Base-by-base conservation (phyloP, 140 eudicot genomes). In the Stevia rebaudiana region DNA sequence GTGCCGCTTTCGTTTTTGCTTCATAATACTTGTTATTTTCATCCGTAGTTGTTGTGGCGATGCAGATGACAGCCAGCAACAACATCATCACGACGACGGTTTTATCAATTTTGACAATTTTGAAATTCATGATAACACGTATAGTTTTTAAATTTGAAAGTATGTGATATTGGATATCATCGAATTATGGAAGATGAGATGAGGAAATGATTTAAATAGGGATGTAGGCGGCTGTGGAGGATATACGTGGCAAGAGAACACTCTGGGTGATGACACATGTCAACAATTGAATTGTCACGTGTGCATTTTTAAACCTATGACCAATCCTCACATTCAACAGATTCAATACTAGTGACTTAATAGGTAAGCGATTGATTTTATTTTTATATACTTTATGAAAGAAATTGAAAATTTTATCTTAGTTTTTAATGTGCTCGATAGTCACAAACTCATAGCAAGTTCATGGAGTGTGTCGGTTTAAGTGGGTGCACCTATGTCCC, bases 21-120 rank as follows among this genome's bases (percentile, higher is more conserved):
- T 72, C 78, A 12, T 78, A 79, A 6, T 50, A 43, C 55, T 72
- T 60, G 6, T 31, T 24, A 16, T 61, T 40, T 6, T 53, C 59
- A 33, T 44, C 44, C 1, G 23, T 35, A 2, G 62, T 72, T 4
- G 63, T 13, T 3, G 40, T 33, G 41, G 50, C 44, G 49, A 7
- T 35, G 50, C 65, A 28, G 6, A 61, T 12, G 30, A 42, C 61
- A 7, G 66, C 60, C 11, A 73, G 21, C 42, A 73, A 21, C 51
- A 73, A 55, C 66, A 64, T 11, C 47, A 36, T 24, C 53, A 61
- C 19, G 2, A 63, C 42, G 11, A 63, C 28, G 37, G 63, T 51
- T 48, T 64, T 73, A 5, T 41, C 16, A 23, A 53, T 10, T 64
- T 19, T 42, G 17, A 43, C 16, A 23, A 53, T 10, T 64, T 19